Conservation (phyloP, 2,329 filamentous ascomycete species). For the Fusarium humuli region DNA sequence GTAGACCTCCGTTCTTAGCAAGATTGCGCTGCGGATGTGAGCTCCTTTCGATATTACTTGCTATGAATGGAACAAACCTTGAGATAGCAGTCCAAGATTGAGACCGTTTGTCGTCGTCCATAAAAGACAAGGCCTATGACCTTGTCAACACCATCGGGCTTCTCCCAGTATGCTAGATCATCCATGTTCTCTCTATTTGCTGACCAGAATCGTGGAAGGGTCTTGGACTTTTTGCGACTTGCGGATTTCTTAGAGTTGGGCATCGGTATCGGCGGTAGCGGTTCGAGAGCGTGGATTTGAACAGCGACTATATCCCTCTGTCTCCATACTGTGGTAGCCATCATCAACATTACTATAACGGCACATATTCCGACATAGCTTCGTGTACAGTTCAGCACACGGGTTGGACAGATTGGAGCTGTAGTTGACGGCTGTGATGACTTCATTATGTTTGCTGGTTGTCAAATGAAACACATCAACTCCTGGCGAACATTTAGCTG, state of each 20-base stretch:
- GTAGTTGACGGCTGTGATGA: constrained; percentile 1
- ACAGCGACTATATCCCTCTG: constrained; percentile 30
- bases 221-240: neutral
- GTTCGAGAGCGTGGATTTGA: constrained; percentile 19
- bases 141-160: constrained; percentile 43
- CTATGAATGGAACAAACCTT: too few species aligned
- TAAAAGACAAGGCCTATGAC: constrained; percentile 61
- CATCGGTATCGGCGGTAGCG: constrained; percentile 8
- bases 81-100: constrained; percentile 61
- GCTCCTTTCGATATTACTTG: too few species aligned
- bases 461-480: neutral
- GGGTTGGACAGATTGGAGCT: neutral
- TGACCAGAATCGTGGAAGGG: constrained; percentile 42
- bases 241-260: neutral
- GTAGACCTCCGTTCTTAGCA: constrained; percentile 57
- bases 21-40: constrained; percentile 54
- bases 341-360: constrained; percentile 35
- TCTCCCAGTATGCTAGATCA: constrained; percentile 35
- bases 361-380: constrained; percentile 32
- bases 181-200: constrained; percentile 32
- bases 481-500: neutral
- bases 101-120: constrained; percentile 57
- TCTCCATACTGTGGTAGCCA: constrained; percentile 34
- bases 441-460: constrained; percentile 21
- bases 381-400: constrained; percentile 25